phyloP scores from a whole-genome alignment of 2,329 filamentous ascomycete species.

The Colletotrichum gigasporum region DNA sequence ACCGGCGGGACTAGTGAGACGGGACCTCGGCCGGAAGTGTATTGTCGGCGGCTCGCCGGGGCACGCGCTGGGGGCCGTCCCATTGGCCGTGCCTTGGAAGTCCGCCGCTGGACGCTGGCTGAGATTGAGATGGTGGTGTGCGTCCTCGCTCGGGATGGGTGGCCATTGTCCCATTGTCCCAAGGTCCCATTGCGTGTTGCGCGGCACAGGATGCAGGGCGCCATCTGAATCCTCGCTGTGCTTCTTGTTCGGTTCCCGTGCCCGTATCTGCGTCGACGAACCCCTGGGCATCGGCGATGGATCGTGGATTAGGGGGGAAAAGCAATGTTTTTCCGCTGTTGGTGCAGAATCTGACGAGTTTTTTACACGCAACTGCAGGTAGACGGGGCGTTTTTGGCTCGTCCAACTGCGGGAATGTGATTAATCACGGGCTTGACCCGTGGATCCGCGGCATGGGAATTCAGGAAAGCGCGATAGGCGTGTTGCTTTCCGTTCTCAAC shows the following conservation, averaged over 20 bases:
- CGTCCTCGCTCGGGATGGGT: not conserved
- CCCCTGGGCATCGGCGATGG: not conserved
- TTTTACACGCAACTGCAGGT: not conserved
- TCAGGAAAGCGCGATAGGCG: not conserved
- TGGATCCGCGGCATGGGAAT: not conserved
- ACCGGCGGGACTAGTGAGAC: not conserved
- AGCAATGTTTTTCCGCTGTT: not conserved
- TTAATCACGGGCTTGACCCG: not conserved
- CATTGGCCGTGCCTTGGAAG: not conserved
- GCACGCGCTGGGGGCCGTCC: not conserved
- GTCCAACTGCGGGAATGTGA: not conserved
- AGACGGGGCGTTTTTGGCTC: not conserved
- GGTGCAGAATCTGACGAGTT: slow-evolving; percentile 10
- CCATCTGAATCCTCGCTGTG: too few species aligned
- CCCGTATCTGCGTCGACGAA: not conserved
- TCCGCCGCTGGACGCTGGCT: not conserved
- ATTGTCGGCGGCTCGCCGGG: not conserved
- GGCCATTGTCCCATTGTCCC: too few species aligned
- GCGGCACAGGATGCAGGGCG: too few species aligned
- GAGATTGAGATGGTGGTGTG: too few species aligned
- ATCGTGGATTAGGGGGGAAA: not conserved
- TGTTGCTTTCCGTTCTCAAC: too few species aligned
- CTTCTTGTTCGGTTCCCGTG: too few species aligned
- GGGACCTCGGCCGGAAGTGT: slow-evolving; percentile 12
- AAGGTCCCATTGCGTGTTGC: too few species aligned